Evolutionary conservation across 768 basidiomycete species (phyloP).

Genomic region (Royoungia palumana): DNA sequence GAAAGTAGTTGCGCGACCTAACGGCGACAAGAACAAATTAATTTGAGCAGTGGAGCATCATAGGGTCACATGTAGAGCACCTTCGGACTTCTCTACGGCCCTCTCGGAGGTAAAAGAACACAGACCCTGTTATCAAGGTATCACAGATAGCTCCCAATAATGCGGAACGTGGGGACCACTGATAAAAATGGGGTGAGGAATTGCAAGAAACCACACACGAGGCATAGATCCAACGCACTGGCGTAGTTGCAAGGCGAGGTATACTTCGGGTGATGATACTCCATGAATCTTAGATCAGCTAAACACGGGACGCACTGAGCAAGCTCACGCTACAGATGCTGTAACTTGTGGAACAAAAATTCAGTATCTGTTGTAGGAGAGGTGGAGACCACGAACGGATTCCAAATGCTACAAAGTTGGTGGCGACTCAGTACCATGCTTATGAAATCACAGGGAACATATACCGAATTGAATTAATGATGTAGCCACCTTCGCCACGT

Average conservation of each 20-base stretch:
- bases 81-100: conserved; percentile 5
- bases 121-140: conserved; percentile 16
- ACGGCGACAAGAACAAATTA: too few relatives aligned
- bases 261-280: not conserved
- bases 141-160: conserved; percentile 12
- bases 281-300: not conserved
- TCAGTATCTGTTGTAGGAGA: not conserved
- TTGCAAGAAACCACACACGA: too few relatives aligned
- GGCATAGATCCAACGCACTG: not conserved
- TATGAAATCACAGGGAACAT: not conserved
- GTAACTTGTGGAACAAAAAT: too few relatives aligned
- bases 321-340: too few relatives aligned
- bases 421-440: not conserved
- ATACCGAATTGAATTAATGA: conserved; percentile 6
- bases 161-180: conserved; percentile 31
- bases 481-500: not conserved
- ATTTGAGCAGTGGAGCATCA: too few relatives aligned
- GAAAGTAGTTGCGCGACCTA: conserved; percentile 9
- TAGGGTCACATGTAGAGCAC: not conserved
- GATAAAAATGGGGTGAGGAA: too few relatives aligned
- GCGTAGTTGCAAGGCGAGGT: not conserved
- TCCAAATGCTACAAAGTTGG: not conserved
- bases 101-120: conserved; percentile 21
- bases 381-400: conserved; percentile 1
- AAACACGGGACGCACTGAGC: too few relatives aligned